These are phyloP conservation scores for Stagonosporopsis rhizophila DNA, from an alignment of 2,329 filamentous ascomycete species.

Conservation along the genomic window DNA sequence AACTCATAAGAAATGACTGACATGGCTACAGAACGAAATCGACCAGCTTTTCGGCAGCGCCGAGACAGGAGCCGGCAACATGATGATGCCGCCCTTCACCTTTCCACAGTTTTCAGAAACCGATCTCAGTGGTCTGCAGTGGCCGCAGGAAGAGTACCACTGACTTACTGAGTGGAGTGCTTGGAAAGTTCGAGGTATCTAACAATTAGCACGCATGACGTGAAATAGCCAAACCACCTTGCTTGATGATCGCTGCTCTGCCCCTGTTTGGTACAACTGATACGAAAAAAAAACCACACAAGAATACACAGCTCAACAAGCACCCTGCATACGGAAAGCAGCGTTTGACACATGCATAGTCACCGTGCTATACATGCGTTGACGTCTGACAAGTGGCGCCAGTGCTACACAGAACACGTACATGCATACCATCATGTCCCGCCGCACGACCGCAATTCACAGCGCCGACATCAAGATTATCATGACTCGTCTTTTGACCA, in stretches of 20 bases:
- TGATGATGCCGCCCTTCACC: conserved; percentile 46
- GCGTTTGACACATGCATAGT: neutral
- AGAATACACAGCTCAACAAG: neutral
- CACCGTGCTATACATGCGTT: neutral
- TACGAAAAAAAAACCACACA: neutral
- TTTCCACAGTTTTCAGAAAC: conserved; percentile 41
- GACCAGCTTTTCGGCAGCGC: conserved; percentile 54
- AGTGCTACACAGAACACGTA: neutral
- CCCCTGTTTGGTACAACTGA: neutral
- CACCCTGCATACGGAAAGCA: neutral
- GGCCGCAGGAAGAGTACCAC: conserved; percentile 17
- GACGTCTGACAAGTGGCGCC: conserved; percentile 5
- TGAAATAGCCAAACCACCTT: too few relatives aligned
- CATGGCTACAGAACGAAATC: conserved; percentile 52
- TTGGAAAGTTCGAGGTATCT: neutral
- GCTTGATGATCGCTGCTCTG: neutral
- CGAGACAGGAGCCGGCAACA: conserved; percentile 33
- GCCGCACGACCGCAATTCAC: neutral
- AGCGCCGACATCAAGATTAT: neutral
- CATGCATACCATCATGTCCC: neutral
- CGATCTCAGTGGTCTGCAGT: conserved; percentile 30
- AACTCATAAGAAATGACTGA: conserved; percentile 3
- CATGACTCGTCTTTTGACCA: neutral
- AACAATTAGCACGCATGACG: neutral
- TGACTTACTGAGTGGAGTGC: neutral